phyloP scores from a whole-genome alignment of 2,329 filamentous ascomycete species.

The Penicillium oxalicum region DNA sequence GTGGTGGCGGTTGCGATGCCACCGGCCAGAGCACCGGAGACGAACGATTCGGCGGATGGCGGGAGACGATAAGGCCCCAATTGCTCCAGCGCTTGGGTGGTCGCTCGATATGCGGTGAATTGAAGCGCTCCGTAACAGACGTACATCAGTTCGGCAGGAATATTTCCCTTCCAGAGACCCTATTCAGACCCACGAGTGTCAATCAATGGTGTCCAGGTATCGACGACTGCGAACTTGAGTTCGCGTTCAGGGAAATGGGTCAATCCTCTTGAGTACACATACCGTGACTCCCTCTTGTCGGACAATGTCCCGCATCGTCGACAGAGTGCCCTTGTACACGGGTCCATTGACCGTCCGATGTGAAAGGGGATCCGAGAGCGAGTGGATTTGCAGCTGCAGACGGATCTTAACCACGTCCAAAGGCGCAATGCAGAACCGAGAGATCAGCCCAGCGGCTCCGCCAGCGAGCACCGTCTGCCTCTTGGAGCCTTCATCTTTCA shows the following conservation, averaged over 20 bases:
- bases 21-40: conserved; percentile 76
- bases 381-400: conserved; percentile 86
- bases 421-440: conserved; percentile 90
- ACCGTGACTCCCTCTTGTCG: conserved; percentile 72
- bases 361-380: conserved; percentile 66
- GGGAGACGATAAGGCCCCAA: conserved; percentile 51
- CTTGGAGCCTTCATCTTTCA: conserved; percentile 68
- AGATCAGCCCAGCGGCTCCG: conserved; percentile 74
- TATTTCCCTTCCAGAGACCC: conserved; percentile 94
- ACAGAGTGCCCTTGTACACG: conserved; percentile 65
- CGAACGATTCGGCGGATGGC: conserved; percentile 67
- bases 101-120: conserved; percentile 79
- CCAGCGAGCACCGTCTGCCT: conserved; percentile 61
- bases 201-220: too few species aligned
- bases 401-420: conserved; percentile 98
- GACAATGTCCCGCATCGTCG: conserved; percentile 71
- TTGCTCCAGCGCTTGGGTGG: conserved; percentile 60
- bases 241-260: too few species aligned
- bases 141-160: conserved; percentile 92
- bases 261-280: conserved; percentile 10
- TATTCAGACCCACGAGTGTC: conserved; percentile 12
- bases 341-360: conserved; percentile 44
- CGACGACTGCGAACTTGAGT: too few species aligned
- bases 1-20: conserved; percentile 75
- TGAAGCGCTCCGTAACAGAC: conserved; percentile 83